Evolutionary conservation across 441 rosid species (phyloP), one percentile per base, ranked within the genome.

Genomic region (Croton laevigatus): DNA sequence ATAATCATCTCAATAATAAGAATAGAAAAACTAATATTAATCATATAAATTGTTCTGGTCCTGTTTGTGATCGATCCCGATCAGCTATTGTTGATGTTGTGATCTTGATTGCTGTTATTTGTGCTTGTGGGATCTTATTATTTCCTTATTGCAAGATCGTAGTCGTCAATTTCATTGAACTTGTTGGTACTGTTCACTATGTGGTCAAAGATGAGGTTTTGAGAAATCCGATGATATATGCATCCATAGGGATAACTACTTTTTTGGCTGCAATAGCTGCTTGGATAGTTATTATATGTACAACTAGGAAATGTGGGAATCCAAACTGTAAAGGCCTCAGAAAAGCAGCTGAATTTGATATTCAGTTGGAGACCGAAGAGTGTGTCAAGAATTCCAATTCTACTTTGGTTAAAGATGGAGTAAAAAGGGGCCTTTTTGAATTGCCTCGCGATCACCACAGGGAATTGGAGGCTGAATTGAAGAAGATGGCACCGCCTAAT

Each of bases 401-500:
- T 65, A 38, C 73, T 58, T 34, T 48, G 49, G 80, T 66, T 32
- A 82, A 80, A 71, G 86, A 73, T 75, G 89, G 88, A 11, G 77
- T 67, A 17, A 87, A 85, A 55, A 86, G 78, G 62, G 90, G 94
- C 0, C 73, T 88, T 42, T 87, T 91, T 62, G 94, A 91, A 78
- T 75, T 89, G 84, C 92, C 87, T 6, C 85, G 83, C 14, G 87
- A 94, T 57, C 97, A 87, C 63, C 95, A 91, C 61, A 82, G 89
- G 17, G 91, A 88, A 76, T 74, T 91, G 61, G 91, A 91, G 79
- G 91, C 93, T 0, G 92, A 91, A 81, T 69, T 94, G 62, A 94
- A 86, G 90, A 94, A 87, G 93, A 87, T 91, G 92, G 92, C 98
- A 4, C 98, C 98, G 0, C 83, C 85, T 4, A 94, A 94, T 70